Conservation (phyloP, 192 early-diverging fungal genomes). For the Podila epigama region DNA sequence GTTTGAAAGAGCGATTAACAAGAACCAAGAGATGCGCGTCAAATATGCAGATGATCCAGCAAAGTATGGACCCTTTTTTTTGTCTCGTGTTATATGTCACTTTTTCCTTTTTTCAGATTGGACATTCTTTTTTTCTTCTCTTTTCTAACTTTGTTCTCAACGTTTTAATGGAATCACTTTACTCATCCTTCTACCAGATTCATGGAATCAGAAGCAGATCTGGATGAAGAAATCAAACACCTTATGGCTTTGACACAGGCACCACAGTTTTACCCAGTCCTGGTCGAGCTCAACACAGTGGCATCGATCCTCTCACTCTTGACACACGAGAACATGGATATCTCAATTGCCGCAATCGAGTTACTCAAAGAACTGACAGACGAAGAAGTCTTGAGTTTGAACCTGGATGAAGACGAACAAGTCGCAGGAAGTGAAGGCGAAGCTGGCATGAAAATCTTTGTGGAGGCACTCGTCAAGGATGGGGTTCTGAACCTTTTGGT, state of each 20-base stretch:
- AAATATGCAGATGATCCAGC: slow-evolving; percentile 77
- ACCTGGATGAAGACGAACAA: slow-evolving; percentile 63
- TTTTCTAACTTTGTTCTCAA: background rate
- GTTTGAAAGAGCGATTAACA: slow-evolving; percentile 86
- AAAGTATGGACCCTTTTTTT: slow-evolving; percentile 37
- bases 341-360: slow-evolving; percentile 83
- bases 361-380: slow-evolving; percentile 92
- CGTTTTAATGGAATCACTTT: background rate
- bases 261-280: slow-evolving; percentile 78
- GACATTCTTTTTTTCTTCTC: background rate
- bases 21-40: slow-evolving; percentile 88
- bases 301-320: slow-evolving; percentile 77
- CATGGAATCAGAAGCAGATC: slow-evolving; percentile 94
- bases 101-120: background rate
- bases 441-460: slow-evolving; percentile 70
- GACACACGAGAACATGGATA: slow-evolving; percentile 95
- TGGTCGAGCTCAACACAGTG: slow-evolving; percentile 74
- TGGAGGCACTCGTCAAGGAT: slow-evolving; percentile 70
- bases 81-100: background rate
- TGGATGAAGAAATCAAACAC: slow-evolving; percentile 89
- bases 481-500: slow-evolving; percentile 80
- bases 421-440: slow-evolving; percentile 61
- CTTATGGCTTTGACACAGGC: slow-evolving; percentile 79
- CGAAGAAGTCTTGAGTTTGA: slow-evolving; percentile 77
- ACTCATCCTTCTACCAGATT: slow-evolving; percentile 56